A percentile compares a stretch with the other conserved stretches of the same genome.
Evolutionary conservation across 2,329 filamentous ascomycete genomes (phyloP).

Genomic region (Pseudovirgaria hyperparasitica): DNA sequence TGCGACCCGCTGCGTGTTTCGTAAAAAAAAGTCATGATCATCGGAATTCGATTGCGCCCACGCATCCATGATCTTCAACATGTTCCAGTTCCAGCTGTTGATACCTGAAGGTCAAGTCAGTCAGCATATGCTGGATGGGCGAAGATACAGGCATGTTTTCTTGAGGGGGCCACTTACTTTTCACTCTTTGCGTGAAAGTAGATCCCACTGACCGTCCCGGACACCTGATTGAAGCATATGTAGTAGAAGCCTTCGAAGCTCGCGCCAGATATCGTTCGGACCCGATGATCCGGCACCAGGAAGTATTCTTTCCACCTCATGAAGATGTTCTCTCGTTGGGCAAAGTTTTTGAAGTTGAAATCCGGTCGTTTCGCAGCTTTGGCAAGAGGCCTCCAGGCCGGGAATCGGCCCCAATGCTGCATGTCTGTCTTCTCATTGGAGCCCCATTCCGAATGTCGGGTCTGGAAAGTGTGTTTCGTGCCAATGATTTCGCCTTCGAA

Average conservation of each 20-base stretch:
- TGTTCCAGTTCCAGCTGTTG: slow-evolving; percentile 89
- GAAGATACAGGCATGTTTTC: slow-evolving; percentile 5
- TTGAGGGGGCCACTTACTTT: slow-evolving; percentile 51
- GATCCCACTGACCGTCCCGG: slow-evolving; percentile 78
- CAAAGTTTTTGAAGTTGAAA: slow-evolving; percentile 53
- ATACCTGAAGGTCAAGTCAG: slow-evolving; percentile 49
- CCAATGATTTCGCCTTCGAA: slow-evolving; percentile 98
- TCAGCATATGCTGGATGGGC: slow-evolving; percentile 9
- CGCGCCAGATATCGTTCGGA: slow-evolving; percentile 80
- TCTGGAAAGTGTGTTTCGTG: slow-evolving; percentile 86
- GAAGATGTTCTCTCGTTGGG: slow-evolving; percentile 78
- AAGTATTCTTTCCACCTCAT: slow-evolving; percentile 99
- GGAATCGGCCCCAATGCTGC: slow-evolving; percentile 85
- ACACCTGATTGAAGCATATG: slow-evolving; percentile 92
- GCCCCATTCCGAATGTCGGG: slow-evolving; percentile 80
- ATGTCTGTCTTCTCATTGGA: slow-evolving; percentile 84
- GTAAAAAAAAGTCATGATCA: slow-evolving; percentile 43
- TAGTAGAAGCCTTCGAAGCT: slow-evolving; percentile 99
- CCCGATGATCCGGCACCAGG: slow-evolving; percentile 84
- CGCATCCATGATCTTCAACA: slow-evolving; percentile 72
- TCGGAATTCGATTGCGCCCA: slow-evolving; percentile 77
- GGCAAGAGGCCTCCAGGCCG: slow-evolving; percentile 67
- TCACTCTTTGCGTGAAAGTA: slow-evolving; percentile 98
- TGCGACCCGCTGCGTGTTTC: too few relatives aligned
- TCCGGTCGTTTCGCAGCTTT: slow-evolving; percentile 47